Evolutionary conservation across 2,329 filamentous ascomycete genomes (phyloP).

Genomic region (Aphanocladium album): DNA sequence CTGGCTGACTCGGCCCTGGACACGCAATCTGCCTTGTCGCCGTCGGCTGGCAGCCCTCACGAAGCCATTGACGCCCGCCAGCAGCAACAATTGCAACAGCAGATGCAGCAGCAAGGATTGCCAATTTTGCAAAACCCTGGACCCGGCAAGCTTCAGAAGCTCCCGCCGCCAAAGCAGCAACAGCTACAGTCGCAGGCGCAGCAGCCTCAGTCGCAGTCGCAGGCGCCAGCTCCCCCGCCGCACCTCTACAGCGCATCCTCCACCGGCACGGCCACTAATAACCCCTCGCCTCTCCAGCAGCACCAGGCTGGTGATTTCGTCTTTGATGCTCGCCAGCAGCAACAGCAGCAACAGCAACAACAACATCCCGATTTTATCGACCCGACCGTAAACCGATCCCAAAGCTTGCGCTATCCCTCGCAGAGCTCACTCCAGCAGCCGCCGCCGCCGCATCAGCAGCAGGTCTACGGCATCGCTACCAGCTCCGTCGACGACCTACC

Average conservation of each 20-base stretch:
- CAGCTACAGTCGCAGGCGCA: slow-evolving; percentile 10
- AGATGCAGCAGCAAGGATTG: slow-evolving; percentile 23
- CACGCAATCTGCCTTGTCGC: slow-evolving; percentile 15
- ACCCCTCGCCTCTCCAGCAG: slow-evolving; percentile 17
- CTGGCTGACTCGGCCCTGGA: slow-evolving; percentile 5
- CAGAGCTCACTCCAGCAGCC: slow-evolving; percentile 24
- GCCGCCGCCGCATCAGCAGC: slow-evolving; percentile 26
- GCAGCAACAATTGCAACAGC: slow-evolving; percentile 21
- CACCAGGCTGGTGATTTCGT: slow-evolving; percentile 20
- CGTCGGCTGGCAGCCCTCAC: slow-evolving; percentile 7
- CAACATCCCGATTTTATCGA: slow-evolving; percentile 39
- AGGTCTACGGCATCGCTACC: slow-evolving; percentile 25
- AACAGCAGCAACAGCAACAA: slow-evolving; percentile 25
- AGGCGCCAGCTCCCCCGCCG: slow-evolving; percentile 24
- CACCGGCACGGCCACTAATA: slow-evolving; percentile 20
- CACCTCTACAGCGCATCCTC: slow-evolving; percentile 27
- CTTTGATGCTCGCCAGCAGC: slow-evolving; percentile 32
- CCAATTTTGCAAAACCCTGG: neutral
- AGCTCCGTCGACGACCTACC: slow-evolving; percentile 22
- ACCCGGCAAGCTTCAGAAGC: slow-evolving; percentile 23
- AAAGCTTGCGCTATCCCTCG: slow-evolving; percentile 45
- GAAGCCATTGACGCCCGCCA: slow-evolving; percentile 12
- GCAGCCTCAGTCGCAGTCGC: slow-evolving; percentile 20
- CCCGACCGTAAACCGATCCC: slow-evolving; percentile 41
- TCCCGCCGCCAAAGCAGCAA: slow-evolving; percentile 19